A percentile compares a stretch with the other conserved stretches of the same genome.
These are phyloP conservation scores for Lichina pygmaea DNA, from an alignment of 495 filamentous ascomycete genomes.

Conservation along the genomic window DNA sequence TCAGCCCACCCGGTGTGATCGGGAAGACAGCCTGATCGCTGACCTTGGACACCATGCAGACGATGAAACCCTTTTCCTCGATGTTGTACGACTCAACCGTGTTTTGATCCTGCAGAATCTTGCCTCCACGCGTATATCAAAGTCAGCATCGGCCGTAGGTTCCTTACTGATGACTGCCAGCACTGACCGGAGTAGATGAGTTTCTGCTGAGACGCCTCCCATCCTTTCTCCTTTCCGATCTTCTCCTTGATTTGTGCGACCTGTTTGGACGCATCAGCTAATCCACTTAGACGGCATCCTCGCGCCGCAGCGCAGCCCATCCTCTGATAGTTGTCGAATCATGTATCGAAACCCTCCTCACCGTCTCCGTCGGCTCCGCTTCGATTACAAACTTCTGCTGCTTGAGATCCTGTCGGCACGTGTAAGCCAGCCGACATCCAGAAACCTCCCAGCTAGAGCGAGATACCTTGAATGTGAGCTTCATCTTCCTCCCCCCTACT, in stretches of 20 bases:
- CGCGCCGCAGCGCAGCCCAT: background rate
- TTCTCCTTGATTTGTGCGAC: slow-evolving; percentile 74
- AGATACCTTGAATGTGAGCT: slow-evolving; percentile 60
- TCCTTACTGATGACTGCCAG: background rate
- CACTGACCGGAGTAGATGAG: slow-evolving; percentile 84
- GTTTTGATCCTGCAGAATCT: slow-evolving; percentile 91
- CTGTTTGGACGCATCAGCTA: slow-evolving; percentile 16
- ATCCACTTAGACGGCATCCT: background rate
- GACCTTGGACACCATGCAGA: slow-evolving; percentile 94
- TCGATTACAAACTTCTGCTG: slow-evolving; percentile 94
- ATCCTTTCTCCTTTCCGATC: slow-evolving; percentile 69
- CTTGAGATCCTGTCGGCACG: slow-evolving; percentile 51
- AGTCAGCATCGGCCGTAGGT: slow-evolving; percentile 4
- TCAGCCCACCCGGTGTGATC: slow-evolving; percentile 2
- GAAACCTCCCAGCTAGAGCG: slow-evolving; percentile 5
- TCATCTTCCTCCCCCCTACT: slow-evolving; percentile 27
- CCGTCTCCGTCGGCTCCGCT: slow-evolving; percentile 73
- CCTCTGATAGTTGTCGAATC: background rate
- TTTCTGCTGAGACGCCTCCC: slow-evolving; percentile 68
- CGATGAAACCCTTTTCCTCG: slow-evolving; percentile 96
- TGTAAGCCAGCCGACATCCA: slow-evolving; percentile 10
- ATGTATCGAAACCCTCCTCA: slow-evolving; percentile 19
- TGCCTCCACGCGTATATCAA: slow-evolving; percentile 27
- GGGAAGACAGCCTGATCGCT: slow-evolving; percentile 2
- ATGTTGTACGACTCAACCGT: slow-evolving; percentile 90